Conservation (phyloP, 495 filamentous ascomycete genomes). For the Daldinia loculata region DNA sequence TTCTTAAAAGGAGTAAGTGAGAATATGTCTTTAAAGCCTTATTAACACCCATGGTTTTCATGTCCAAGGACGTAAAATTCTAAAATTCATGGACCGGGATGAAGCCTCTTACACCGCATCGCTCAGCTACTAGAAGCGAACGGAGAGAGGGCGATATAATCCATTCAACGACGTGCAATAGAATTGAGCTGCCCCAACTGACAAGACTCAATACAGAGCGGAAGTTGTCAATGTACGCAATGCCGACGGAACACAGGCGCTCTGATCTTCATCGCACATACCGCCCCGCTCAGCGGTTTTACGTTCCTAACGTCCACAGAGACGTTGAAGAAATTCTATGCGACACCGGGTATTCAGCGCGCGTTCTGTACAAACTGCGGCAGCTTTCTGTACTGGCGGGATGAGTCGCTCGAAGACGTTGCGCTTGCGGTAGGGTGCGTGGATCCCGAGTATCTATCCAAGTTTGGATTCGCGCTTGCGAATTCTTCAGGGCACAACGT, state of each 20-base stretch:
- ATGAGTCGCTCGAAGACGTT: constrained; percentile 23
- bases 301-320: constrained; percentile 30
- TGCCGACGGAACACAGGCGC: constrained; percentile 49
- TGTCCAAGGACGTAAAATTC: too few species aligned
- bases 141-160: too few species aligned
- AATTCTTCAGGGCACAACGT: constrained; percentile 34
- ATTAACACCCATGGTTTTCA: too few species aligned
- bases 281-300: constrained; percentile 29
- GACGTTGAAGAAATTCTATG: constrained; percentile 44
- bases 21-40: not conserved
- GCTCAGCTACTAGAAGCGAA: too few species aligned
- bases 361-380: constrained; percentile 52
- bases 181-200: not conserved
- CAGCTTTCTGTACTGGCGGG: constrained; percentile 50
- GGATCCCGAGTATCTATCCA: constrained; percentile 50
- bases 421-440: constrained; percentile 47
- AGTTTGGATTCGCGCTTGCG: constrained; percentile 48
- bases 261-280: constrained; percentile 48
- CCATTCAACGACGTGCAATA: too few species aligned
- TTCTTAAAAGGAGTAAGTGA: constrained; percentile 44
- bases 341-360: constrained; percentile 46
- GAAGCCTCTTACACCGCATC: too few species aligned
- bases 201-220: constrained; percentile 34
- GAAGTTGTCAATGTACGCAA: constrained; percentile 54
- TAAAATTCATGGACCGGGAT: too few species aligned